Percentiles rank a stretch among this genome's conserved stretches.
These are phyloP conservation scores for Metarhizium anisopliae DNA, from an alignment of 2,329 filamentous ascomycete species.

Conservation along the genomic window DNA sequence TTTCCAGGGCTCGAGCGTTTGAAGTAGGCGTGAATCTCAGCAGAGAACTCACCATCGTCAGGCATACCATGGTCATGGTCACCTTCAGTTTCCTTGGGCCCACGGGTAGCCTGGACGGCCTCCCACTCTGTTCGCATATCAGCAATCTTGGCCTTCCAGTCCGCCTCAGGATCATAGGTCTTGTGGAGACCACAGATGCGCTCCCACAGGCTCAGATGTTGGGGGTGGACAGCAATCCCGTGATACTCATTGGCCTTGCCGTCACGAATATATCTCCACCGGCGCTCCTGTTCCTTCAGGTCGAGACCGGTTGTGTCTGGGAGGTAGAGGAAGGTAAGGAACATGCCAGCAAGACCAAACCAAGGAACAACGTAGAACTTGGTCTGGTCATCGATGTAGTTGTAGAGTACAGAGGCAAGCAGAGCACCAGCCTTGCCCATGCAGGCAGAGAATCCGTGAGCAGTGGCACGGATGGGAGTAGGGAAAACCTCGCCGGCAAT, in stretches of 20 bases:
- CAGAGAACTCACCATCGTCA: constrained; percentile 41
- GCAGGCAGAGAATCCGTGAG: constrained; percentile 91
- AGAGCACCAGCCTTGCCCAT: constrained; percentile 84
- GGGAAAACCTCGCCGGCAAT: constrained; percentile 96
- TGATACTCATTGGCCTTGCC: constrained; percentile 79
- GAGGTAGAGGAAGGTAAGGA: constrained; percentile 77
- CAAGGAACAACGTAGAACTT: constrained; percentile 92
- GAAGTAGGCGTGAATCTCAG: constrained; percentile 48
- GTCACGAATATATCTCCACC: constrained; percentile 78
- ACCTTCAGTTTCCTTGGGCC: constrained; percentile 39
- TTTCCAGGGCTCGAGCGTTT: constrained; percentile 28
- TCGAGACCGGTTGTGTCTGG: constrained; percentile 97
- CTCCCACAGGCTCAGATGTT: constrained; percentile 85
- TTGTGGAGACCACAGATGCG: constrained; percentile 69
- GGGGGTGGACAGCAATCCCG: constrained; percentile 82
- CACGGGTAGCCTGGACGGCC: constrained; percentile 35
- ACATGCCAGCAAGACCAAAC: constrained; percentile 83
- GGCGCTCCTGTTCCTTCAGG: constrained; percentile 92
- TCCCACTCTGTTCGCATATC: constrained; percentile 67
- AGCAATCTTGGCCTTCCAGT: constrained; percentile 75
- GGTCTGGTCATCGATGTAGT: constrained; percentile 77
- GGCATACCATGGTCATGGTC: constrained; percentile 24
- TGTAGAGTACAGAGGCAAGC: constrained; percentile 80
- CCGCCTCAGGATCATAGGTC: constrained; percentile 71
- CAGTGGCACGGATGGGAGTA: constrained; percentile 83